phyloP scores from a whole-genome alignment of 352 stramenopile genomes.

The Globisporangium spiculum region DNA sequence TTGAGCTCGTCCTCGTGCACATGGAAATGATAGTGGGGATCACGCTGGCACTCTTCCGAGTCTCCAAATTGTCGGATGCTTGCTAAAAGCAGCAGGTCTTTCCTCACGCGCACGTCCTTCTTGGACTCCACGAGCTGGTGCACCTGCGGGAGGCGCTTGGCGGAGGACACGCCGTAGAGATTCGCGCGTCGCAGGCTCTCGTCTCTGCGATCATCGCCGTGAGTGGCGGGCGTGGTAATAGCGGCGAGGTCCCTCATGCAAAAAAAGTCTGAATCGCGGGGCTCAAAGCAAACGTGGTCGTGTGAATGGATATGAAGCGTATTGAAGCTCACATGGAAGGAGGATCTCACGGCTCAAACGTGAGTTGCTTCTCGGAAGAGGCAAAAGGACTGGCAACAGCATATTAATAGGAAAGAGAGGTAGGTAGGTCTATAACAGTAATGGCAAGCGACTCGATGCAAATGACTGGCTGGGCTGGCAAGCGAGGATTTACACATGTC shows the following conservation, averaged over 20 bases:
- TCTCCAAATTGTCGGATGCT: conserved; percentile 12
- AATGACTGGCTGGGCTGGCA: not conserved
- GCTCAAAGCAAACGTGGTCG: not conserved
- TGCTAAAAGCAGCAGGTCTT: conserved; percentile 40
- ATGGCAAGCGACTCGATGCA: not conserved
- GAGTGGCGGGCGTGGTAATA: not conserved
- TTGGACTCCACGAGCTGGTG: conserved; percentile 17
- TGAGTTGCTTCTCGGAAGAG: not conserved
- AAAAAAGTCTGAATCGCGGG: not conserved
- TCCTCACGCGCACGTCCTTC: conserved; percentile 39
- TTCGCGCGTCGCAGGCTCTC: conserved; percentile 35
- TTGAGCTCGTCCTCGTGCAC: conserved; percentile 48
- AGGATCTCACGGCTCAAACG: not conserved
- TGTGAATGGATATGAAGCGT: not conserved
- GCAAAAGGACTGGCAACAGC: not conserved
- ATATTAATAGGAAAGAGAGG: not conserved
- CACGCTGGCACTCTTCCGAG: conserved; percentile 9
- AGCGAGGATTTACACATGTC: not conserved
- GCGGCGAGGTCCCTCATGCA: conserved; percentile 4
- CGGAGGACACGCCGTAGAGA: conserved; percentile 39
- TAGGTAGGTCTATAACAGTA: not conserved
- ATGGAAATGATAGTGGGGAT: conserved; percentile 1
- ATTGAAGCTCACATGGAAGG: not conserved
- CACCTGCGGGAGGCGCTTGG: conserved; percentile 35
- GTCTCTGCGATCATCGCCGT: not conserved